A percentile compares a stretch with the other conserved stretches of the same genome.
Conservation (phyloP, 371 early-diverging fungal species). For the Haplosporangium sp. region DNA sequence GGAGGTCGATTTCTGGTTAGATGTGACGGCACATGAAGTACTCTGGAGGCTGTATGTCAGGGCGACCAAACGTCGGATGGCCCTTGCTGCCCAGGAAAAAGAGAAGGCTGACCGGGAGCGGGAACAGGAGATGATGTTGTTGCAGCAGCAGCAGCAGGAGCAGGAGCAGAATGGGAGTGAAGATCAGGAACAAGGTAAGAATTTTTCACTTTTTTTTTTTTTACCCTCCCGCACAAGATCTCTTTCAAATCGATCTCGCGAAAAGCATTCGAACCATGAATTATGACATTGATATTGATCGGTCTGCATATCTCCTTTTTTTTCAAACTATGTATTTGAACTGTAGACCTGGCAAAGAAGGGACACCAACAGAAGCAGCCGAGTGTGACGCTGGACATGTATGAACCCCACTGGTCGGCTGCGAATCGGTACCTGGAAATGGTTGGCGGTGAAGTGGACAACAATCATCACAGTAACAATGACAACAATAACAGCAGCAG, state of each 20-base stretch:
- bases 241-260: background rate
- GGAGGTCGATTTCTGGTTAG: conserved; percentile 75
- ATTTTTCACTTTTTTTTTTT: background rate
- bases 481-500: background rate
- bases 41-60: conserved; percentile 66
- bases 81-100: conserved; percentile 17
- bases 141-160: conserved; percentile 5
- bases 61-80: conserved; percentile 23
- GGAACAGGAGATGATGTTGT: background rate
- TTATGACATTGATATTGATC: background rate
- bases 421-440: conserved; percentile 36
- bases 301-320: background rate
- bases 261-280: background rate
- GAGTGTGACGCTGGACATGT: conserved; percentile 32
- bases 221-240: background rate
- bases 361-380: conserved; percentile 20
- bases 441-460: conserved; percentile 1
- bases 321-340: background rate
- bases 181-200: background rate
- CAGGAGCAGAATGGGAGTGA: conserved; percentile 1
- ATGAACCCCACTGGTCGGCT: conserved; percentile 44
- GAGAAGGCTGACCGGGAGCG: conserved; percentile 11
- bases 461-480: background rate
- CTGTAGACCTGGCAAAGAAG: background rate
- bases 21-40: conserved; percentile 72